These are phyloP conservation scores for Colletotrichum gloeosporioides DNA, from an alignment of 2,329 filamentous ascomycete genomes.

Conservation along the genomic window DNA sequence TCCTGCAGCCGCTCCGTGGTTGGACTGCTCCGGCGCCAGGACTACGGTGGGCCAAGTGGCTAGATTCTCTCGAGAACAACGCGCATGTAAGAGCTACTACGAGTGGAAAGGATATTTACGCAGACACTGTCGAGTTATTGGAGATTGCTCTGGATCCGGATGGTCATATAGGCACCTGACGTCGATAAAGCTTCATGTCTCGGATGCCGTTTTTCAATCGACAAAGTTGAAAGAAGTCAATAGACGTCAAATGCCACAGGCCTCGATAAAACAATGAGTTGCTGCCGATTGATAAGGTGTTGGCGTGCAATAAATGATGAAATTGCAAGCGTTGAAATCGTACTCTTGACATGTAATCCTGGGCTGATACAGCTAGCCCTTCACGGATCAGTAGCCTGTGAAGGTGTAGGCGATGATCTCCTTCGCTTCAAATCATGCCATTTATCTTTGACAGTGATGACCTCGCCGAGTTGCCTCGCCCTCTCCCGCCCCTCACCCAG, in stretches of 20 bases:
- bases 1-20: conserved; percentile 67
- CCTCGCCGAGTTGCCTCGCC: conserved; percentile 48
- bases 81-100: conserved; percentile 70
- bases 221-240: not conserved
- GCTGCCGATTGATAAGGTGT: not conserved
- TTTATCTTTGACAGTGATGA: conserved; percentile 49
- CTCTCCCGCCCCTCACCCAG: conserved; percentile 53
- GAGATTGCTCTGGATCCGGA: conserved; percentile 5
- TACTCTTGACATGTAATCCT: not conserved
- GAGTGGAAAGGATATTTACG: conserved; percentile 60
- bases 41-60: conserved; percentile 71
- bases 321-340: not conserved
- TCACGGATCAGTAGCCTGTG: not conserved
- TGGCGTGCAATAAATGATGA: not conserved
- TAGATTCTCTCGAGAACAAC: conserved; percentile 71
- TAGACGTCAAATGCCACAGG: not conserved
- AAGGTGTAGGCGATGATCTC: conserved; percentile 21
- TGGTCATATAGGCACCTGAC: not conserved
- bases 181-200: not conserved
- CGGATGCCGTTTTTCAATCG: not conserved
- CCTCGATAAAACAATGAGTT: not conserved
- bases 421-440: conserved; percentile 42
- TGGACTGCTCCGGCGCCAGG: conserved; percentile 70
- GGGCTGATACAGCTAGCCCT: not conserved
- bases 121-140: conserved; percentile 64